These are phyloP conservation scores for Penicillium cosmopolitanum DNA, from an alignment of 495 filamentous ascomycete genomes.

Conservation along the genomic window DNA sequence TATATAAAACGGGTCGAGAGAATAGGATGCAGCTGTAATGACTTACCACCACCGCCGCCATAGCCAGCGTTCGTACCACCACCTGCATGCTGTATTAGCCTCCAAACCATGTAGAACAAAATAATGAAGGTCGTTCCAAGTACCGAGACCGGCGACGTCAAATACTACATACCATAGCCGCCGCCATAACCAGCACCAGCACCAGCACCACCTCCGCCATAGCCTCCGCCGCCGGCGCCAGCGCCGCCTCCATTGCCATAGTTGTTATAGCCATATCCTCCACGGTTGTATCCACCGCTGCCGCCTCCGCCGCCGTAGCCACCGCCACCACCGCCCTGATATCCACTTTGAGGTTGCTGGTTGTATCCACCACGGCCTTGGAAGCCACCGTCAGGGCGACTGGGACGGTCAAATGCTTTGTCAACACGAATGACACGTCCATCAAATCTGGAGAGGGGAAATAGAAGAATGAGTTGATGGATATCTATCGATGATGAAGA, in stretches of 20 bases:
- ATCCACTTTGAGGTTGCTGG: conserved; percentile 34
- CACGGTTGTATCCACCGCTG: conserved; percentile 33
- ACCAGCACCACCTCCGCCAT: conserved; percentile 17
- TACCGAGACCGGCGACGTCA: conserved; percentile 1
- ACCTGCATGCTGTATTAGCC: conserved; percentile 13
- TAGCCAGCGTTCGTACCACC: conserved; percentile 38
- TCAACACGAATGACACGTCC: conserved; percentile 95
- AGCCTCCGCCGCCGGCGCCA: conserved; percentile 13
- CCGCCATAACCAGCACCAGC: conserved; percentile 22
- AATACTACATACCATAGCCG: conserved; percentile 16
- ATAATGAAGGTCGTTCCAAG: background rate
- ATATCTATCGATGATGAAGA: background rate
- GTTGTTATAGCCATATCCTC: conserved; percentile 30
- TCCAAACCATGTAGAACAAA: background rate
- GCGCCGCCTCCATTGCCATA: conserved; percentile 32
- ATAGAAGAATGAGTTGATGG: conserved; percentile 1
- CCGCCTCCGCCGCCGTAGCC: conserved; percentile 34
- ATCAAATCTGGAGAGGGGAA: conserved; percentile 71
- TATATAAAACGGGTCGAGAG: background rate
- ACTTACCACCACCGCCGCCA: conserved; percentile 42
- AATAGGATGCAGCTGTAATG: background rate
- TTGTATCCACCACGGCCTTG: conserved; percentile 52
- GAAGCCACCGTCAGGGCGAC: conserved; percentile 41
- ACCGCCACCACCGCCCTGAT: conserved; percentile 40
- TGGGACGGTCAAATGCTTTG: conserved; percentile 81